A percentile compares a stretch with the other conserved stretches of the same genome.
These are phyloP conservation scores for Rhizophlyctis rosea DNA, from an alignment of 192 early-diverging fungal species.

Conservation along the genomic window DNA sequence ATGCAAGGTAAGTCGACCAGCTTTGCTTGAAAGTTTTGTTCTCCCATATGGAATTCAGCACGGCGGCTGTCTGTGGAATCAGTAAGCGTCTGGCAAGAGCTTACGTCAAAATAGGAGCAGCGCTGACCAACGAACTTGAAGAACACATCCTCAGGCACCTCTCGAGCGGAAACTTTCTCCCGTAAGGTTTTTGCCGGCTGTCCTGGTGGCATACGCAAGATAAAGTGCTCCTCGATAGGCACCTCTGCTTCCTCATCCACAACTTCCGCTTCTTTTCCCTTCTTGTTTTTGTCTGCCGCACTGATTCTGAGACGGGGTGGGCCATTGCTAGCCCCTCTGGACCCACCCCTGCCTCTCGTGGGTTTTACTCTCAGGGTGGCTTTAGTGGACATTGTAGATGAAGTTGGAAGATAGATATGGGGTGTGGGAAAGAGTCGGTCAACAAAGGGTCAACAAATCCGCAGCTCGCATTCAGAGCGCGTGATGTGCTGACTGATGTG, in stretches of 20 bases:
- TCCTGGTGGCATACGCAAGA: slow-evolving; percentile 64
- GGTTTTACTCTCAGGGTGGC: no score
- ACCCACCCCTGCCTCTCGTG: no score
- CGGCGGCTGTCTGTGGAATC: slow-evolving; percentile 37
- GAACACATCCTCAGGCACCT: slow-evolving; percentile 47
- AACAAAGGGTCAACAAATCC: no score
- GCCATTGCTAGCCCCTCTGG: no score
- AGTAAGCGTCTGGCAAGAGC: neutral
- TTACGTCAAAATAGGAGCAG: neutral
- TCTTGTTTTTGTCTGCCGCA: no score
- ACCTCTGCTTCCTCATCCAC: slow-evolving; percentile 67
- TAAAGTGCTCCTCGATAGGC: slow-evolving; percentile 81
- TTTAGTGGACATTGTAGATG: no score
- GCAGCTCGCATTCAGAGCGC: no score
- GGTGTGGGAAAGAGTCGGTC: no score
- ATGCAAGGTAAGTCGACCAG: slow-evolving; percentile 83
- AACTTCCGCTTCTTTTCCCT: neutral
- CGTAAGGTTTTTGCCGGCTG: slow-evolving; percentile 39
- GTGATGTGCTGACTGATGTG: no score
- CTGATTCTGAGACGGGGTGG: no score
- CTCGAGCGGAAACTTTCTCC: slow-evolving; percentile 44
- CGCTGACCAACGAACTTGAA: slow-evolving; percentile 41
- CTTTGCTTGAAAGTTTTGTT: slow-evolving; percentile 53
- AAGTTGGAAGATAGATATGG: no score
- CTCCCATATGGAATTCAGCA: slow-evolving; percentile 57